phyloP scores from a whole-genome alignment of 306 rosid species.

The Carpinus fangiana region DNA sequence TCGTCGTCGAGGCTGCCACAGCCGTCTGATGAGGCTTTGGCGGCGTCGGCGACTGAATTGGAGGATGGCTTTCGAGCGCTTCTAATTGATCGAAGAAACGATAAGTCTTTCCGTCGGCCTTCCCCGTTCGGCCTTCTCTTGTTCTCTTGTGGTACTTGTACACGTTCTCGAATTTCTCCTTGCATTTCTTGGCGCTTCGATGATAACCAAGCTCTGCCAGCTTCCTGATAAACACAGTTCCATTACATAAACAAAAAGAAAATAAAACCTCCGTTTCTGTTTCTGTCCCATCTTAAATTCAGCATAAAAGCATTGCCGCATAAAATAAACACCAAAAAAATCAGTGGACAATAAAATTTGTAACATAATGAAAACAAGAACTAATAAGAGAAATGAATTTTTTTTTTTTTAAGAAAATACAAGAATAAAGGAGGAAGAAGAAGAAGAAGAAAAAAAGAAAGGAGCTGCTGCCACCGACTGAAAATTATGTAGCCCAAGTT shows the following conservation, averaged over 20 bases:
- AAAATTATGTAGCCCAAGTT: constrained; percentile 36
- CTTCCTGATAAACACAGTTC: constrained; percentile 54
- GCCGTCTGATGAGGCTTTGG: constrained; percentile 18
- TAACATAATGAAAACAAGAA: constrained; percentile 24
- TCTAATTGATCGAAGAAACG: constrained; percentile 78
- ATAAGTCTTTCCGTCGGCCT: constrained; percentile 82
- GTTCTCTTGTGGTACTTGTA: constrained; percentile 95
- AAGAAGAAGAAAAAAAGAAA: no score
- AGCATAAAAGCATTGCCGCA: constrained; percentile 37
- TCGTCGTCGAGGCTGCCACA: constrained; percentile 7
- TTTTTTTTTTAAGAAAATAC: neutral
- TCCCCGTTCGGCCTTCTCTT: constrained; percentile 81
- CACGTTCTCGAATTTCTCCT: constrained; percentile 95
- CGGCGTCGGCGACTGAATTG: constrained; percentile 28
- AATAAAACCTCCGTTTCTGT: neutral
- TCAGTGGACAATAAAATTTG: constrained; percentile 11
- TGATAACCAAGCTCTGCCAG: constrained; percentile 82
- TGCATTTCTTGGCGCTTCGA: constrained; percentile 89
- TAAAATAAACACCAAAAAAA: neutral
- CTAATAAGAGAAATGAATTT: neutral
- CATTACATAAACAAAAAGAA: neutral
- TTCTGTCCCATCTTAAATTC: constrained; percentile 27
- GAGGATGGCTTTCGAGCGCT: constrained; percentile 63
- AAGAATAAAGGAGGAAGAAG: neutral
- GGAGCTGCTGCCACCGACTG: constrained; percentile 23